Evolutionary conservation across 1,284 basidiomycete species (phyloP).

Genomic region (Ustilago loliicola): DNA sequence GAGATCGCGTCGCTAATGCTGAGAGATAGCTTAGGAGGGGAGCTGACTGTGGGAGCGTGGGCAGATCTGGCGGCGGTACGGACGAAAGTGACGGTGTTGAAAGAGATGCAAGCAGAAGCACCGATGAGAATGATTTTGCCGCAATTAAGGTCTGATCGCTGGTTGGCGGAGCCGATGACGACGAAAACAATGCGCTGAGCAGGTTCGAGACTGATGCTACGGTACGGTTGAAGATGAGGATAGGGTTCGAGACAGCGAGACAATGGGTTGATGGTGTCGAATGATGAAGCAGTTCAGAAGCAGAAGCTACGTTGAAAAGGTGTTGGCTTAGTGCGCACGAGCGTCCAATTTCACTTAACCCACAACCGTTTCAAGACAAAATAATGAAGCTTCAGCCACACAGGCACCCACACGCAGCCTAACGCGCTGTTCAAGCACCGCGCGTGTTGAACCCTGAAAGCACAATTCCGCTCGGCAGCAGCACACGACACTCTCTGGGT

Average conservation of each 20-base stretch:
- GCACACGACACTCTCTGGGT: not conserved
- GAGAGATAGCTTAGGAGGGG: no score
- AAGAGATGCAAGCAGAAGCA: not conserved
- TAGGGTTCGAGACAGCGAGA: conserved; percentile 5
- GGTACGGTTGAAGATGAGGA: not conserved
- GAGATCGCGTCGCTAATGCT: no score
- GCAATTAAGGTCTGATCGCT: not conserved
- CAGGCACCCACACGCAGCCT: not conserved
- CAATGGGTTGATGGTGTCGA: not conserved
- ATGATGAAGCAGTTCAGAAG: not conserved
- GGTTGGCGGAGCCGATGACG: not conserved
- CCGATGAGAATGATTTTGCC: not conserved
- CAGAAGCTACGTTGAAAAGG: not conserved
- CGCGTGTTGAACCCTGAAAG: conserved; percentile 4
- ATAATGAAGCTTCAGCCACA: not conserved
- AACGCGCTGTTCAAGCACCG: not conserved
- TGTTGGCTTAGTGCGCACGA: not conserved
- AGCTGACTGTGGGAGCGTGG: no score
- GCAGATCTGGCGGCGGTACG: not conserved
- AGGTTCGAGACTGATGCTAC: not conserved
- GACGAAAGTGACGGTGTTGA: not conserved
- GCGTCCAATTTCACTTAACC: not conserved
- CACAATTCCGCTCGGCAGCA: conserved; percentile 2
- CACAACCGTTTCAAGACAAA: not conserved
- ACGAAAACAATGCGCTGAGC: not conserved